These are phyloP conservation scores for Alternaria ventricosa DNA, from an alignment of 2,329 filamentous ascomycete genomes.

Conservation along the genomic window DNA sequence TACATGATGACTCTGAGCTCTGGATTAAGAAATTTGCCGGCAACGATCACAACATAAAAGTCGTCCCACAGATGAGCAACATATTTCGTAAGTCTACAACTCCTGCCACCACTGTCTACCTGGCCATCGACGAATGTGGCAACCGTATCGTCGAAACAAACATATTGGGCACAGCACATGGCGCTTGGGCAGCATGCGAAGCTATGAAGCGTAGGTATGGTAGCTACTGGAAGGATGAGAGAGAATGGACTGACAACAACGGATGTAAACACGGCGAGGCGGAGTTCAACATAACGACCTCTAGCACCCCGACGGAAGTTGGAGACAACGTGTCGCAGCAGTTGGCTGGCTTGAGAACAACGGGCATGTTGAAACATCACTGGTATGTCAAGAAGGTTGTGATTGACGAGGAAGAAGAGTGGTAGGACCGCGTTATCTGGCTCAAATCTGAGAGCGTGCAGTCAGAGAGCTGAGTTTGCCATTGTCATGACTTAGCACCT, in stretches of 20 bases:
- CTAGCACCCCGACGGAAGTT: too few species aligned
- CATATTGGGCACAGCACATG: not conserved
- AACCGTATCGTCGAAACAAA: not conserved
- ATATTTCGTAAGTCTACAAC: too few species aligned
- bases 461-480: too few species aligned
- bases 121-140: not conserved
- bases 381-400: not conserved
- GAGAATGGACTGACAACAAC: not conserved
- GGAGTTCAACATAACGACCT: not conserved
- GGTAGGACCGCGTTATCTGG: too few species aligned
- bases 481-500: too few species aligned
- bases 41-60: too few species aligned
- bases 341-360: not conserved
- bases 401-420: not conserved
- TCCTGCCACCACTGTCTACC: not conserved
- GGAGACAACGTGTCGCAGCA: not conserved
- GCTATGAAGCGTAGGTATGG: not conserved
- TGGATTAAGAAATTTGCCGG: too few species aligned
- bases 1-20: rapidly evolving
- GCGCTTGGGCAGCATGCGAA: not conserved
- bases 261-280: not conserved
- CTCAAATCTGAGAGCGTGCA: too few species aligned
- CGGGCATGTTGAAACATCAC: not conserved
- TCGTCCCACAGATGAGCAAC: too few species aligned
- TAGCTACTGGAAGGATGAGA: not conserved